phyloP scores from a whole-genome alignment of 345 rosid species.

The Noccaea bulbosa region DNA sequence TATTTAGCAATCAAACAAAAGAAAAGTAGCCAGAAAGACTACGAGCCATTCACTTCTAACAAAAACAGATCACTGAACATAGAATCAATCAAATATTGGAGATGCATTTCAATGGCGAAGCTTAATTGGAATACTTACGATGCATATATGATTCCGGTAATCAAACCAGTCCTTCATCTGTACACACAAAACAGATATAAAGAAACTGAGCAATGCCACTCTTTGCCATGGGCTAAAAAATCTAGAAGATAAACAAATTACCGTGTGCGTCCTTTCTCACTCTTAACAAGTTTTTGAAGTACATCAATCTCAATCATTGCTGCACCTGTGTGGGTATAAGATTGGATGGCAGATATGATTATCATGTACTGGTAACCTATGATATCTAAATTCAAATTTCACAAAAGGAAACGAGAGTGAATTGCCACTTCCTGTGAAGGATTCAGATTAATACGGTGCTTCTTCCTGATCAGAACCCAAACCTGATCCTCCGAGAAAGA shows the following conservation, averaged over 20 bases:
- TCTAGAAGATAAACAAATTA: slow-evolving; percentile 31
- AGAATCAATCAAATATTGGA: not conserved
- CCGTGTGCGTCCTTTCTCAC: slow-evolving; percentile 60
- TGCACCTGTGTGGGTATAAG: slow-evolving; percentile 38
- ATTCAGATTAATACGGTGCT: slow-evolving; percentile 71
- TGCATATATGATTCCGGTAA: slow-evolving; percentile 74
- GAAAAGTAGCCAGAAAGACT: no score
- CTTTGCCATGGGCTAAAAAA: slow-evolving; percentile 36
- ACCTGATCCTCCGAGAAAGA: slow-evolving; percentile 93
- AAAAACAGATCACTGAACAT: no score
- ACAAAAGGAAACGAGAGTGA: slow-evolving; percentile 13
- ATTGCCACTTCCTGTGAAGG: slow-evolving; percentile 81
- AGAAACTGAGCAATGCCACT: slow-evolving; percentile 14
- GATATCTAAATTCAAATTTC: no score
- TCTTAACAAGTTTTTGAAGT: slow-evolving; percentile 62
- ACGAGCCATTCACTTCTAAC: slow-evolving; percentile 16
- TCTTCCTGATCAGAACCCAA: slow-evolving; percentile 84
- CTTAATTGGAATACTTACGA: slow-evolving; percentile 57
- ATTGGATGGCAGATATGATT: no score
- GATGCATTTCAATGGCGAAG: slow-evolving; percentile 12
- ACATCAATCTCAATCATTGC: slow-evolving; percentile 80
- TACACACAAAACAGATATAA: slow-evolving; percentile 50
- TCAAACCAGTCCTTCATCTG: slow-evolving; percentile 77
- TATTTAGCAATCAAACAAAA: not conserved
- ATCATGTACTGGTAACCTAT: no score